phyloP scores from a whole-genome alignment of 345 rosid species.

The Eucalyptus leucophloia region DNA sequence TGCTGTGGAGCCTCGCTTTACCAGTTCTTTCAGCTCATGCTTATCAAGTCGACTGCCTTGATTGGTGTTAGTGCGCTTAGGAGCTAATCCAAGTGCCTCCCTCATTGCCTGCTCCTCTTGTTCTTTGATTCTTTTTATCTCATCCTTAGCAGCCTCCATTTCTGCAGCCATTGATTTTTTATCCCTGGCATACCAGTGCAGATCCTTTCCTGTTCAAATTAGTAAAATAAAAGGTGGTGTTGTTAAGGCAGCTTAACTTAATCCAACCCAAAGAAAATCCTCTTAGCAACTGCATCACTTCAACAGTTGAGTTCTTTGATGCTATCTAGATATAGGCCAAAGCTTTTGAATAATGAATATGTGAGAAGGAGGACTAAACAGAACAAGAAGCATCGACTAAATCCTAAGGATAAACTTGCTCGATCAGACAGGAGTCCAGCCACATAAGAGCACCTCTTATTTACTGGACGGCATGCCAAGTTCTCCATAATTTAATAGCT shows the following conservation, averaged over 20 bases:
- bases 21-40: constrained; percentile 83
- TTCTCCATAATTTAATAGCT: background rate
- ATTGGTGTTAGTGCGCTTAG: constrained; percentile 58
- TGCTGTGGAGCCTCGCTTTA: constrained; percentile 86
- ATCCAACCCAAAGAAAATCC: background rate
- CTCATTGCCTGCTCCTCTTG: constrained; percentile 98
- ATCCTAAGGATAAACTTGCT: background rate
- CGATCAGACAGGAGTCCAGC: background rate
- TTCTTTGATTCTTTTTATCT: constrained; percentile 81
- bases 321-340: background rate
- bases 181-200: constrained; percentile 82
- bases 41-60: constrained; percentile 90
- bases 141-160: constrained; percentile 67
- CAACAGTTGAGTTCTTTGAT: background rate
- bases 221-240: background rate
- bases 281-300: background rate
- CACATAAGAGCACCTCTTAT: background rate
- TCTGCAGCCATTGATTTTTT: constrained; percentile 31
- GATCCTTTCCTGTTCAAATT: constrained; percentile 66
- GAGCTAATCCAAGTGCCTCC: constrained; percentile 97
- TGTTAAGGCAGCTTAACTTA: background rate
- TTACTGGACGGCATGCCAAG: background rate
- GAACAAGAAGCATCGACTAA: background rate
- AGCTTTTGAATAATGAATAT: background rate
- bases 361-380: background rate